These are phyloP conservation scores for Hippophae gyantsensis DNA, from an alignment of 306 rosid species.

Conservation along the genomic window DNA sequence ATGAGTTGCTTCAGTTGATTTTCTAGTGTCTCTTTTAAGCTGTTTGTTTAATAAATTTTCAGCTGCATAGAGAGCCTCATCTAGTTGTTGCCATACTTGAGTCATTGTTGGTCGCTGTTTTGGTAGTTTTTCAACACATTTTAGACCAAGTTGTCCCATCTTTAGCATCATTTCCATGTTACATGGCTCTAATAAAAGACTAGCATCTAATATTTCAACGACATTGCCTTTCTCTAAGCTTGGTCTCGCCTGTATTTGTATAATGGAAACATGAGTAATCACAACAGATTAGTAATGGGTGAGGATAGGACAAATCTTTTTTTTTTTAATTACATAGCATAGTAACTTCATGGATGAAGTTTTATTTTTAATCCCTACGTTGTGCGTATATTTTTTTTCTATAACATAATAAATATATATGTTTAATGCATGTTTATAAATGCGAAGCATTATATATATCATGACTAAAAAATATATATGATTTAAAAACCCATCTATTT, in stretches of 20 bases:
- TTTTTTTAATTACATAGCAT: no score
- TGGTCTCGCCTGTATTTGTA: slow-evolving; percentile 57
- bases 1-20: slow-evolving; percentile 8
- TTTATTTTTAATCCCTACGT: no score
- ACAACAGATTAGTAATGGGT: no score
- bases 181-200: slow-evolving; percentile 53
- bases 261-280: background rate
- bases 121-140: slow-evolving; percentile 54
- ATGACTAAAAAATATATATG: no score
- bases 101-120: slow-evolving; percentile 72
- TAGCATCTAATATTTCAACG: slow-evolving; percentile 66
- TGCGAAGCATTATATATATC: no score
- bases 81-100: slow-evolving; percentile 53
- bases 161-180: slow-evolving; percentile 55
- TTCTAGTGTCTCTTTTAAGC: slow-evolving; percentile 14
- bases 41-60: slow-evolving; percentile 30
- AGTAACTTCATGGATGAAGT: no score
- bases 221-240: slow-evolving; percentile 51
- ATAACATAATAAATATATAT: no score
- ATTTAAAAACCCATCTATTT: no score
- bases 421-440: no score
- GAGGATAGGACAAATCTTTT: no score
- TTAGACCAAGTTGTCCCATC: slow-evolving; percentile 63
- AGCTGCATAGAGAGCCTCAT: slow-evolving; percentile 36
- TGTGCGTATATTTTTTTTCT: no score